Percentiles rank a stretch among this genome's conserved stretches.
These are phyloP conservation scores for Penicillium coprophilum DNA, from an alignment of 495 filamentous ascomycete species.

Conservation along the genomic window DNA sequence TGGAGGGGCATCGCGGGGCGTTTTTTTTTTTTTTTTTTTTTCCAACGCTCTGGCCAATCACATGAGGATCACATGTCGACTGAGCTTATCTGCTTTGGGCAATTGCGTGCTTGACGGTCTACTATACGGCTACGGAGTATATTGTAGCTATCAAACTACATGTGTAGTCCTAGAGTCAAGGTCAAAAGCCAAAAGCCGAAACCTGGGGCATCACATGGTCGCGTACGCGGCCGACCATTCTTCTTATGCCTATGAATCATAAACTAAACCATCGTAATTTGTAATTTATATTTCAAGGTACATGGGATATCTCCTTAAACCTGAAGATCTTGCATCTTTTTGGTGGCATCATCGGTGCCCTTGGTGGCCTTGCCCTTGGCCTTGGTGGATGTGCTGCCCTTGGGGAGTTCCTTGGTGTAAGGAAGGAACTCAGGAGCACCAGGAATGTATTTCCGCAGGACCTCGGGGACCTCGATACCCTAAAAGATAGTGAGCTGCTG, in stretches of 20 bases:
- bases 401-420: constrained; percentile 80
- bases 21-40: constrained; percentile 20
- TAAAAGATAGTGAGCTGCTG: constrained; percentile 29
- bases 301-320: constrained; percentile 26
- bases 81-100: constrained; percentile 11
- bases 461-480: constrained; percentile 84
- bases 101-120: not conserved
- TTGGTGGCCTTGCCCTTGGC: constrained; percentile 48
- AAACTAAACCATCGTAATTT: constrained; percentile 6
- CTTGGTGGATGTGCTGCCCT: constrained; percentile 64
- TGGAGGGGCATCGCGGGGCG: constrained; percentile 24
- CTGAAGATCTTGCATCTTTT: constrained; percentile 43
- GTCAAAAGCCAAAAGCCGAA: not conserved
- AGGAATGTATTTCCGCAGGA: constrained; percentile 87
- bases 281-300: constrained; percentile 8
- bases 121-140: no score
- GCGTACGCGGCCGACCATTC: not conserved
- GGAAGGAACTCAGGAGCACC: constrained; percentile 84
- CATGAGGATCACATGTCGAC: constrained; percentile 5
- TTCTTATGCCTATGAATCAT: not conserved
- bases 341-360: constrained; percentile 35
- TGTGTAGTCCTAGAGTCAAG: not conserved
- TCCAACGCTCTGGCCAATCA: constrained; percentile 4
- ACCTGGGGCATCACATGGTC: no score
- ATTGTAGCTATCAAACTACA: no score